Evolutionary conservation across 179 eudicot species (phyloP), one percentile per base, ranked within the genome.

Genomic region (Heliamphora pulchella): DNA sequence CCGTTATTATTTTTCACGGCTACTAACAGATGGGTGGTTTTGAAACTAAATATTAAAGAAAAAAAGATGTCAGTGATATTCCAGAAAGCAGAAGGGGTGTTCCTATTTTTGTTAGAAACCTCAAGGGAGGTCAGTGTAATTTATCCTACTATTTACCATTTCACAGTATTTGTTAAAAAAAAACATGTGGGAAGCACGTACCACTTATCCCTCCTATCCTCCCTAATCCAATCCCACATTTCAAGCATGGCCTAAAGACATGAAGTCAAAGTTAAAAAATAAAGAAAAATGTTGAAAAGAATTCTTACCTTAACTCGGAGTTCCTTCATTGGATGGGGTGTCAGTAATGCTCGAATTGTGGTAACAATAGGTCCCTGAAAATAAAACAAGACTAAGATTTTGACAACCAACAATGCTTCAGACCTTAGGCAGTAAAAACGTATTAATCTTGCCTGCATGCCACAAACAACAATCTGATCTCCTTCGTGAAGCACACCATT

Each of bases 251-350:
- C 31, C 31, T 31, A 70, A 5, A 20, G 9, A 50, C 54, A 50
- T n/a, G 58, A 18, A 18, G 22, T 1, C 4, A 22, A 64, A 64
- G 68, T 9, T 3, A 18, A 48, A 20, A 72, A 0, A 17, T 5
- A 6, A 7, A 50, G n/a, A 46, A 14, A 50, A 20, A 55, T n/a
- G 46, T 7, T 44, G 41, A 7, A 70, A 78, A 69, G 64, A 7
- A n/a, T 13, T 8, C 41, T 54, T 83, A 96, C 99, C 93, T 93
- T 93, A 76, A 96, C 92, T 77, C 98, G 88, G 74, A 96, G 92
- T 79, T 96, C 99, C 84, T 93, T 96, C 98, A 93, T 96, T 48
- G 99, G 99, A 87, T 96, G 99, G 44, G 98, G 98, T 46, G 96
- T 96, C 75, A 96, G 80, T 77, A 93, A 85, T 75, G 98, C 97